These are phyloP conservation scores for Pestalotiopsis sp. DNA, from an alignment of 2,329 filamentous ascomycete species.

Conservation along the genomic window DNA sequence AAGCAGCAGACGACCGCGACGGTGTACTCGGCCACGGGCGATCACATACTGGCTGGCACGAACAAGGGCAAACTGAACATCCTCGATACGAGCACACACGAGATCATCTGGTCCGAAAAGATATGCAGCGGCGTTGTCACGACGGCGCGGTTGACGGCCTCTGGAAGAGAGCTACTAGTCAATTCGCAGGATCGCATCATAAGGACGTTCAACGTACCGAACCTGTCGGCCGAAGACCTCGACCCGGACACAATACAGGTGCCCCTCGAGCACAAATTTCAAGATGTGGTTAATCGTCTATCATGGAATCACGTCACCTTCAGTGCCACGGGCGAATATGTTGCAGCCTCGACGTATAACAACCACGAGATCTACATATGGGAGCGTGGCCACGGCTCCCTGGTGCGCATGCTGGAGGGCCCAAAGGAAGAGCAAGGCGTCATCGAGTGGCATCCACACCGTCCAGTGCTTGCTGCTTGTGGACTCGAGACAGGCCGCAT, in stretches of 20 bases:
- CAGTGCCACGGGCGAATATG: slow-evolving; percentile 91
- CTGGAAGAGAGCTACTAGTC: slow-evolving; percentile 84
- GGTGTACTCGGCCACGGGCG: slow-evolving; percentile 82
- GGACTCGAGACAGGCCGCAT: slow-evolving; percentile 91
- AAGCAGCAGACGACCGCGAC: slow-evolving; percentile 95
- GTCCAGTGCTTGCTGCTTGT: slow-evolving; percentile 86
- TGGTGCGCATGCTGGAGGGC: slow-evolving; percentile 96
- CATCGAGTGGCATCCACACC: slow-evolving; percentile 94
- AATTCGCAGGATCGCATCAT: slow-evolving; percentile 96
- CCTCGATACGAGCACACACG: slow-evolving; percentile 78
- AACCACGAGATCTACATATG: slow-evolving; percentile 99
- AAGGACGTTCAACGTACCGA: slow-evolving; percentile 86
- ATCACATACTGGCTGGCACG: slow-evolving; percentile 89
- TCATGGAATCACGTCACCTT: slow-evolving; percentile 98
- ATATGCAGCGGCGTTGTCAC: slow-evolving; percentile 88
- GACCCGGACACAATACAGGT: slow-evolving; percentile 86
- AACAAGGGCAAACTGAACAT: slow-evolving; percentile 97
- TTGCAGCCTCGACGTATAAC: slow-evolving; percentile 95
- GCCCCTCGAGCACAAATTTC: slow-evolving; percentile 95
- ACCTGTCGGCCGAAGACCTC: slow-evolving; percentile 68
- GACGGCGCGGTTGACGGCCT: slow-evolving; percentile 80
- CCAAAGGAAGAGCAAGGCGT: slow-evolving; percentile 95
- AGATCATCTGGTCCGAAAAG: slow-evolving; percentile 87
- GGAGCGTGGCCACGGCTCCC: slow-evolving; percentile 90
- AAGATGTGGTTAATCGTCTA: slow-evolving; percentile 92